Evolutionary conservation across 306 rosid species (phyloP), one percentile per base, ranked within the genome.

Genomic region (Comarum palustre): DNA sequence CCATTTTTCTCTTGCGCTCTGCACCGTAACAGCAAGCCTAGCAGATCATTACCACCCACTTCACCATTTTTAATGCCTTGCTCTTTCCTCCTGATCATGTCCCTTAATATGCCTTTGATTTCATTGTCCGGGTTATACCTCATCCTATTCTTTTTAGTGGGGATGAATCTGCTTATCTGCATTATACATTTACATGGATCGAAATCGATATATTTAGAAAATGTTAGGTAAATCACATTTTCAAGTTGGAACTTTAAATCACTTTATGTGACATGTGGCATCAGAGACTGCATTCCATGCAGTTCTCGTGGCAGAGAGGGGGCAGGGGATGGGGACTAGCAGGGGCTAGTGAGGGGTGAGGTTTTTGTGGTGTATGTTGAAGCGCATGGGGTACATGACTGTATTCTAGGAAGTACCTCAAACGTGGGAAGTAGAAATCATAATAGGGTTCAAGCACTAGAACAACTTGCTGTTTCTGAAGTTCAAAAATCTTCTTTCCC

Each of bases 401-500:
- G 22, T 4, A 20, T 52, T 3, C 41, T 8, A 27, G 9, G 13
- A 12, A 12, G 31, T 25, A 84, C 88, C 85, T 82, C 70, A 73
- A 62, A 47, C 88, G 88, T 7, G 88, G 91, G 60, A 87, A 73
- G 70, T 82, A 84, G 32, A 74, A 38, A 72, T 24, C 52, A 62
- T 27, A 17, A 2, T 58, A 73, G 73, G 91, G 85, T 73, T 87
- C 85, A 42, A 68, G 39, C 34, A 64, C 75, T 74, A 87, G 64
- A 16, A 58, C 5, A 17, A 63, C 63, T 75, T 78, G 84, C 73
- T 80, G 57, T 66, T 75, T 72, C 38, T 84, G 88, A 2, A 87
- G 81, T 64, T 87, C 73, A 74, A 82, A 84, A 41, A 82, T 80
- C 39, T 39, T 77, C 66, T 84, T 80, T 57, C 88, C 90, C 57